phyloP scores from a whole-genome alignment of 1,284 basidiomycete genomes.

The Veloporphyrellus conicus region DNA sequence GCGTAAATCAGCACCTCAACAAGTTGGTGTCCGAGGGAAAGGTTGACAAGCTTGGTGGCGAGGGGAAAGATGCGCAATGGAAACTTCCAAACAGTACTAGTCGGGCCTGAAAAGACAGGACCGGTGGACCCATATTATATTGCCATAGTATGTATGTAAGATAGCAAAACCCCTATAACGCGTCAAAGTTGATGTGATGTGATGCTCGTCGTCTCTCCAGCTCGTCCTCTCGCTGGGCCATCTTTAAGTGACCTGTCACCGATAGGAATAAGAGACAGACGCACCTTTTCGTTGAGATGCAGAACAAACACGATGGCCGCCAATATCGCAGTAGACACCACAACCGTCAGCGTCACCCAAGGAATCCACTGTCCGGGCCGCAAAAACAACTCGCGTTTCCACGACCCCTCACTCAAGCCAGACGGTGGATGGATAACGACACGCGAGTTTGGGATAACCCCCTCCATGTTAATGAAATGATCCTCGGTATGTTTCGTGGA shows the following conservation, averaged over 20 bases:
- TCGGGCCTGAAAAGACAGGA: background rate
- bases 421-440: slow-evolving; percentile 88
- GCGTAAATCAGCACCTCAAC: slow-evolving; percentile 67
- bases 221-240: slow-evolving; percentile 80
- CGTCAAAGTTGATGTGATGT: slow-evolving; percentile 96
- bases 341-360: slow-evolving; percentile 87
- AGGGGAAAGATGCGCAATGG: slow-evolving; percentile 42
- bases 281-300: slow-evolving; percentile 87
- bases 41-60: slow-evolving; percentile 49
- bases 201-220: slow-evolving; percentile 80
- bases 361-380: slow-evolving; percentile 97
- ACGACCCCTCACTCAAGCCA: slow-evolving; percentile 47
- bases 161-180: slow-evolving; percentile 50
- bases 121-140: slow-evolving; percentile 6
- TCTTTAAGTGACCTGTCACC: slow-evolving; percentile 5
- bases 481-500: slow-evolving; percentile 68
- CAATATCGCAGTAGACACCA: slow-evolving; percentile 70
- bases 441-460: slow-evolving; percentile 96
- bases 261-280: slow-evolving; percentile 18
- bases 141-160: slow-evolving; percentile 15
- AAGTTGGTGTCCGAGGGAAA: slow-evolving; percentile 70
- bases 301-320: slow-evolving; percentile 82
- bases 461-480: slow-evolving; percentile 89
- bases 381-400: slow-evolving; percentile 89
- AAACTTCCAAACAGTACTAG: slow-evolving; percentile 20